Conservation (phyloP, 768 basidiomycete species). For the Pisolithus tinctorius region DNA sequence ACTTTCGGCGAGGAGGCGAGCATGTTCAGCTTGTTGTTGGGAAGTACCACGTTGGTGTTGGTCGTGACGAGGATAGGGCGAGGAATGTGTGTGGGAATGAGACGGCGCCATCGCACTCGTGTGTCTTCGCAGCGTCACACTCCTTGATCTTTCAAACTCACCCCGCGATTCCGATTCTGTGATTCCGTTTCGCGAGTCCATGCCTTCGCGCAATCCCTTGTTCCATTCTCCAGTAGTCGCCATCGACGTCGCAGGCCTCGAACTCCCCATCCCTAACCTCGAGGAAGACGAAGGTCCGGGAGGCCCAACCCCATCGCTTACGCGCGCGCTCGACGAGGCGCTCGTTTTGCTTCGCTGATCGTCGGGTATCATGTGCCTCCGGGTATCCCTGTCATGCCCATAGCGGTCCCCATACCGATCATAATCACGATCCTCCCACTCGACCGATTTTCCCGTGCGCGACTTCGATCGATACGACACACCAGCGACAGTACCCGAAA, state of each 20-base stretch:
- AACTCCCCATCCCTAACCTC: not conserved
- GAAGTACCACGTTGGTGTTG: too few species aligned
- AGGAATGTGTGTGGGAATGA: too few species aligned
- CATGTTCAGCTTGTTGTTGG: constrained; percentile 45
- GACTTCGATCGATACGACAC: constrained; percentile 11
- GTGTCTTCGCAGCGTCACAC: constrained; percentile 8
- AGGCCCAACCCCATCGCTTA: constrained; percentile 8
- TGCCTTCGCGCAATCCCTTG: constrained; percentile 1
- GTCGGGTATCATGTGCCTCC: constrained; percentile 5
- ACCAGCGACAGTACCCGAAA: constrained; percentile 5
- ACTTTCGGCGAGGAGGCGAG: constrained; percentile 63
- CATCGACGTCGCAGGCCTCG: constrained; percentile 52
- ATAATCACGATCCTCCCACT: constrained; percentile 20
- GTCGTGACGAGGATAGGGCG: too few species aligned
- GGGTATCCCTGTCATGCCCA: too few species aligned
- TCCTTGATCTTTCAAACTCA: constrained; percentile 11
- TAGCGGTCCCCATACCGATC: constrained; percentile 1
- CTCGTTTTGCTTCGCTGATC: constrained; percentile 18
- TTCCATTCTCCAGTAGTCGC: constrained; percentile 16
- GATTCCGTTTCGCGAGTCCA: constrained; percentile 18
- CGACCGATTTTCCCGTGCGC: constrained; percentile 9
- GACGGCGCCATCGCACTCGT: constrained; percentile 11
- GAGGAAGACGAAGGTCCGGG: too few species aligned
- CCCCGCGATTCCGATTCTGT: constrained; percentile 7
- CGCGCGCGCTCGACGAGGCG: constrained; percentile 17